Conservation (phyloP, 2,329 filamentous ascomycete genomes). For the Achaetomium macrosporum region DNA sequence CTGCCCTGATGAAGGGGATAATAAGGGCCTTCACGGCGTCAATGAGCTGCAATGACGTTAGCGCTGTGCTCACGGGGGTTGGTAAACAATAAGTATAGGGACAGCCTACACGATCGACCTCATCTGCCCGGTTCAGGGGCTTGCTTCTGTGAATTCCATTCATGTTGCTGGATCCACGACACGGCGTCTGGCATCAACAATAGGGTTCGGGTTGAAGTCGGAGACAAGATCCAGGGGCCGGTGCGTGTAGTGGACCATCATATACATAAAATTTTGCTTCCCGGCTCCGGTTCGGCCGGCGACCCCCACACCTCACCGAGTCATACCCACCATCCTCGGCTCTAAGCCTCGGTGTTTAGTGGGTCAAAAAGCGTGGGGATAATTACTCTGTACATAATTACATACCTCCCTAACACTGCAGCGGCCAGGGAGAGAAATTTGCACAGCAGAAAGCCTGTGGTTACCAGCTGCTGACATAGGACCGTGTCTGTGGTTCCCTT, state of each 20-base stretch:
- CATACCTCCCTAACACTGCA: too few relatives aligned
- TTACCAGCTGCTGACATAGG: too few relatives aligned
- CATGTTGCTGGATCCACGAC: slow-evolving; percentile 10
- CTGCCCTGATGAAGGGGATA: slow-evolving; percentile 63
- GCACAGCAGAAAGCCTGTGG: too few relatives aligned
- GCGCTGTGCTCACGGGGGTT: background rate
- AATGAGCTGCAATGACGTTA: slow-evolving; percentile 50
- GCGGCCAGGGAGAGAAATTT: too few relatives aligned
- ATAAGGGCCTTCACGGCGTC: slow-evolving; percentile 61
- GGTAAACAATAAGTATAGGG: background rate
- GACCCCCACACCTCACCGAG: slow-evolving; percentile 1
- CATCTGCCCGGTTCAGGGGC: slow-evolving; percentile 26
- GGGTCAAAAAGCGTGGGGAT: too few relatives aligned
- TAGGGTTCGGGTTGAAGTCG: background rate
- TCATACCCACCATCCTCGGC: too few relatives aligned
- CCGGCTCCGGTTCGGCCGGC: slow-evolving; percentile 8
- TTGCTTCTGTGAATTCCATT: slow-evolving; percentile 10
- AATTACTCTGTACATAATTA: too few relatives aligned
- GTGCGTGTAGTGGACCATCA: background rate
- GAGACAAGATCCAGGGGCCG: background rate
- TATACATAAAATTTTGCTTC: slow-evolving; percentile 3
- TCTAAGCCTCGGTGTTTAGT: too few relatives aligned
- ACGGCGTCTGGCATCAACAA: background rate
- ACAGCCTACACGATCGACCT: slow-evolving; percentile 29
- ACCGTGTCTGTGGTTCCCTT: too few relatives aligned